Percentiles rank a stretch among this genome's conserved stretches.
phyloP scores from a whole-genome alignment of 306 rosid species.

The Cyamopsis tetragonoloba region DNA sequence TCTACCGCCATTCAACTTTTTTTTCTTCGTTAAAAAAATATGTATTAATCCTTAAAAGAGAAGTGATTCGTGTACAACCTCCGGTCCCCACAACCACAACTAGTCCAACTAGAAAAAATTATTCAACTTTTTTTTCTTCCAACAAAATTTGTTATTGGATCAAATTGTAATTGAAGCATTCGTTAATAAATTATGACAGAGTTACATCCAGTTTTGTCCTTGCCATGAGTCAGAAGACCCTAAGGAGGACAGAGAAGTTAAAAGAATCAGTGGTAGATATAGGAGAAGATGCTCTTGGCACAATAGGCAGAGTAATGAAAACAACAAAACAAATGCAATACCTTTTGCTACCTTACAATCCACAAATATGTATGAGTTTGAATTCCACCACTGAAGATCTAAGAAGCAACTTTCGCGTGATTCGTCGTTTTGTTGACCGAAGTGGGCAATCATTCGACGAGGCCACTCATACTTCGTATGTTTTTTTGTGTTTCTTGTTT shows the following conservation, averaged over 20 bases:
- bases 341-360: constrained; percentile 58
- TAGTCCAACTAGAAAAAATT: too few relatives aligned
- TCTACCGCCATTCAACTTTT: background rate
- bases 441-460: constrained; percentile 35
- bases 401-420: constrained; percentile 36
- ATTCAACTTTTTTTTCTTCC: too few relatives aligned
- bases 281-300: constrained; percentile 47
- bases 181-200: constrained; percentile 37
- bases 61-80: too few relatives aligned
- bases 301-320: constrained; percentile 37
- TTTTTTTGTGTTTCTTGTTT: background rate
- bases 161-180: background rate
- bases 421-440: constrained; percentile 41
- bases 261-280: constrained; percentile 40
- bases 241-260: constrained; percentile 43
- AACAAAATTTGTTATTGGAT: background rate
- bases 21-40: too few relatives aligned
- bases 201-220: constrained; percentile 57
- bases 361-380: constrained; percentile 33
- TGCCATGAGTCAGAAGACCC: constrained; percentile 35
- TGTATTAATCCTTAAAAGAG: too few relatives aligned
- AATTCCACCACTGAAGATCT: constrained; percentile 40
- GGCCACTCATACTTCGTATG: constrained; percentile 53
- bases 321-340: constrained; percentile 46
- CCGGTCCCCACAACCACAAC: too few relatives aligned